Evolutionary conservation across 2,329 filamentous ascomycete species (phyloP).

Genomic region (Neoscytalidium dimidiatum): DNA sequence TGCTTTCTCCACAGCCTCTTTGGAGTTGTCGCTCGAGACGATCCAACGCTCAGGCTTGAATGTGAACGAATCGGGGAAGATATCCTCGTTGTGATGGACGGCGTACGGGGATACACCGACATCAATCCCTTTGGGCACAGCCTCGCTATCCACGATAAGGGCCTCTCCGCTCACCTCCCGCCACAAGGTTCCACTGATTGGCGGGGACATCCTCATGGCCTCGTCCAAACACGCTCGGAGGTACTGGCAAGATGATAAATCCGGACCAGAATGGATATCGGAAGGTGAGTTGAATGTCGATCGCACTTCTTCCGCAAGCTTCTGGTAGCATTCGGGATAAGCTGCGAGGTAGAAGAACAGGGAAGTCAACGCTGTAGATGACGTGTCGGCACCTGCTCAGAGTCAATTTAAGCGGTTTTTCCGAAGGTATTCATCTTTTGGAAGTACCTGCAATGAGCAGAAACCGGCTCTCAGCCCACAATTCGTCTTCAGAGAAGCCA

Average conservation of each 20-base stretch:
- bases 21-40: background rate
- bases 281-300: conserved; percentile 37
- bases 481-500: conserved; percentile 46
- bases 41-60: conserved; percentile 30
- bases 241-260: conserved; percentile 35
- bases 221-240: conserved; percentile 44
- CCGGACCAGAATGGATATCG: conserved; percentile 40
- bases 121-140: conserved; percentile 37
- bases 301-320: conserved; percentile 37
- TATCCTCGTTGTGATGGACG: conserved; percentile 41
- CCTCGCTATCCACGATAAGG: conserved; percentile 27
- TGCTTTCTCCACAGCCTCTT: background rate
- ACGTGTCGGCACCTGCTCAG: conserved; percentile 47
- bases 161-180: conserved; percentile 39
- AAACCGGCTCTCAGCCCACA: conserved; percentile 52
- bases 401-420: too few species aligned
- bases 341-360: conserved; percentile 48
- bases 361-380: conserved; percentile 43
- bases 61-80: conserved; percentile 39
- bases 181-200: conserved; percentile 41
- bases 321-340: conserved; percentile 37
- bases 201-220: conserved; percentile 43
- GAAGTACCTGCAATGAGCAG: conserved; percentile 42
- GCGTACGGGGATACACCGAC: conserved; percentile 42
- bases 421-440: too few species aligned